Percentiles rank a stretch among this genome's conserved stretches.
phyloP scores from a whole-genome alignment of 1,284 basidiomycete species.

The Trametes sp. region DNA sequence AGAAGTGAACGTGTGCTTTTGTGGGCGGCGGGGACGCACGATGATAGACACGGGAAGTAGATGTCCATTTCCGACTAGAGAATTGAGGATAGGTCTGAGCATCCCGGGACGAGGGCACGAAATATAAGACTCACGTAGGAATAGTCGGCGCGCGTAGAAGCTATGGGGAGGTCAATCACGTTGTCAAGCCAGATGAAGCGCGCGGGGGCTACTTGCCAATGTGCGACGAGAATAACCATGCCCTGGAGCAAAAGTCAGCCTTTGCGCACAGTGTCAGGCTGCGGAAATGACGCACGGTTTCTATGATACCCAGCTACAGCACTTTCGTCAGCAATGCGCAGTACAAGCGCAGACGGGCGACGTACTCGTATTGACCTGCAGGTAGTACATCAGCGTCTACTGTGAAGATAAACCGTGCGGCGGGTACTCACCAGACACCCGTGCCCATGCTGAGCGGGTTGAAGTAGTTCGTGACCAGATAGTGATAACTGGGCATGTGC shows the following conservation, averaged over 20 bases:
- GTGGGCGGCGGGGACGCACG: constrained; percentile 1
- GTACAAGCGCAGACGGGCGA: background rate
- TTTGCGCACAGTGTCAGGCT: background rate
- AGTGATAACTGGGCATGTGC: background rate
- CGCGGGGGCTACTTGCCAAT: background rate
- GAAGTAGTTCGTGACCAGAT: constrained; percentile 12
- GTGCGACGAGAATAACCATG: constrained; percentile 14
- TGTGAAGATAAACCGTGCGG: background rate
- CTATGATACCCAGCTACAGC: constrained; percentile 9
- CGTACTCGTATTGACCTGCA: constrained; percentile 17
- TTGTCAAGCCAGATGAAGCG: background rate
- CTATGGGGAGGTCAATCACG: background rate
- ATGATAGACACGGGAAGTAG: constrained; percentile 9
- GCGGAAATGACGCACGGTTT: constrained; percentile 1
- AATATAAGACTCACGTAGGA: constrained; percentile 4
- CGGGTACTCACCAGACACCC: constrained; percentile 7
- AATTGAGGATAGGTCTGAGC: background rate
- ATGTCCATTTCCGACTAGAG: constrained; percentile 10
- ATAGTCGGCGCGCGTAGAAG: constrained; percentile 16
- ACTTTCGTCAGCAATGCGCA: background rate
- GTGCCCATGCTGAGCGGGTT: constrained; percentile 7
- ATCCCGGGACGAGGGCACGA: background rate
- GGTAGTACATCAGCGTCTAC: background rate
- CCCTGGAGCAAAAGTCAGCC: constrained; percentile 6
- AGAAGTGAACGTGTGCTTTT: background rate